Conservation (phyloP, 2,329 filamentous ascomycete genomes). For the Didymella glomerata region DNA sequence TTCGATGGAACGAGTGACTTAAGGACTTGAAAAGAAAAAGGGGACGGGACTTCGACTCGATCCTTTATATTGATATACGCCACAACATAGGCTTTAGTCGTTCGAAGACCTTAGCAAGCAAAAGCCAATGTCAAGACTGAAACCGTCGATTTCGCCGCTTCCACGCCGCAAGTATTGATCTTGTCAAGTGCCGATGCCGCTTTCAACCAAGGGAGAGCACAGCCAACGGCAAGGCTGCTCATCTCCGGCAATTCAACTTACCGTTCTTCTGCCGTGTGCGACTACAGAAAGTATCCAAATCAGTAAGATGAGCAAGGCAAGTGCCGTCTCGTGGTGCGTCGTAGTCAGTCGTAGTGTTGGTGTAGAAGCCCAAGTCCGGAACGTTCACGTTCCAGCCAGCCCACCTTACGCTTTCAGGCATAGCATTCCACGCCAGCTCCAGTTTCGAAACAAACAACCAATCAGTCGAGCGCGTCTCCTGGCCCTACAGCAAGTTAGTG, state of each 20-base stretch:
- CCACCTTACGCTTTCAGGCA: not conserved
- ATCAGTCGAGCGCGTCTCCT: constrained; percentile 2
- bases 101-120: not conserved
- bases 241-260: constrained; percentile 12
- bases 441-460: constrained; percentile 4
- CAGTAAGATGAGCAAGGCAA: constrained; percentile 11
- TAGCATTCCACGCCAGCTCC: constrained; percentile 7
- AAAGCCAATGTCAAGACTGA: not conserved
- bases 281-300: constrained; percentile 7
- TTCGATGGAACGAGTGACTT: constrained; percentile 10
- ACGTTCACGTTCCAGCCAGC: constrained; percentile 15
- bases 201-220: constrained; percentile 3
- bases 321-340: constrained; percentile 2
- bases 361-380: constrained; percentile 7
- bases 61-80: constrained; percentile 10
- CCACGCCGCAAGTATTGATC: not conserved
- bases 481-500: constrained; percentile 1
- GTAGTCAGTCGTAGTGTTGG: constrained; percentile 6
- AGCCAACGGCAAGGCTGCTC: constrained; percentile 7
- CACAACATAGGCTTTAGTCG: not conserved
- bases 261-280: constrained; percentile 4
- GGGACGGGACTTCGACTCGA: not conserved
- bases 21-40: not conserved
- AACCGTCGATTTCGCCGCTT: not conserved
- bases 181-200: constrained; percentile 5